Percentiles rank a stretch among this genome's conserved stretches.
These are phyloP conservation scores for Puccinia brachypodii DNA, from an alignment of 1,284 basidiomycete genomes.

Conservation along the genomic window DNA sequence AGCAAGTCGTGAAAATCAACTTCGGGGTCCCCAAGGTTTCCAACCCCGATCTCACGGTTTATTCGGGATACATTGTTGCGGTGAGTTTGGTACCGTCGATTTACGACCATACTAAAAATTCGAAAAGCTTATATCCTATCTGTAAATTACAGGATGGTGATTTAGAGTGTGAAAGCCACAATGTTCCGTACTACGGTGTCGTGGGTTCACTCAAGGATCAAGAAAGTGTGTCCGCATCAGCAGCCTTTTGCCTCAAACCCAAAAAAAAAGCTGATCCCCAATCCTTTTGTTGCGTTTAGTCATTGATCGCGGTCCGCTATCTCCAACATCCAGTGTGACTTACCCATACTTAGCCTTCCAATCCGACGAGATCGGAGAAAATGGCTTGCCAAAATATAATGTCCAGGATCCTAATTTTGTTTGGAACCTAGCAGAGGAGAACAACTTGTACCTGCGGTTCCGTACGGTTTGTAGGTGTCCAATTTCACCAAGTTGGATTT, in stretches of 20 bases:
- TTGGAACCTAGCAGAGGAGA: background rate
- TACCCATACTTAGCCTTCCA: background rate
- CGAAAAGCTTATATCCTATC: background rate
- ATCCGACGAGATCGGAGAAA: background rate
- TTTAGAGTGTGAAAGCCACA: conserved; percentile 40
- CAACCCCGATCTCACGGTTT: conserved; percentile 11
- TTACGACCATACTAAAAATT: background rate
- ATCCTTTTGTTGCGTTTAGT: background rate
- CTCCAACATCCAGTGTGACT: background rate
- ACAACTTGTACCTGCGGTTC: background rate
- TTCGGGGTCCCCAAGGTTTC: conserved; percentile 18
- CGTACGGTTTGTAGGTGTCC: conserved; percentile 4
- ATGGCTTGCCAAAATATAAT: background rate
- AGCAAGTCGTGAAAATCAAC: background rate
- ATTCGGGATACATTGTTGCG: conserved; percentile 41
- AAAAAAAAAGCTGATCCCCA: background rate
- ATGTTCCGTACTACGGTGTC: conserved; percentile 43
- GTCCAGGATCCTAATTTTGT: background rate
- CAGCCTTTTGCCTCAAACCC: background rate
- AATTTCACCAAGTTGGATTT: background rate
- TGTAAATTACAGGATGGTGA: conserved; percentile 13
- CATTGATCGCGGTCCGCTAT: background rate
- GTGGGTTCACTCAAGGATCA: conserved; percentile 40
- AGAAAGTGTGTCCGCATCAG: background rate
- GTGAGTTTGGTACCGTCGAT: conserved; percentile 1